phyloP scores from a whole-genome alignment of 805 yeast species.

The Candida chauliodis region DNA sequence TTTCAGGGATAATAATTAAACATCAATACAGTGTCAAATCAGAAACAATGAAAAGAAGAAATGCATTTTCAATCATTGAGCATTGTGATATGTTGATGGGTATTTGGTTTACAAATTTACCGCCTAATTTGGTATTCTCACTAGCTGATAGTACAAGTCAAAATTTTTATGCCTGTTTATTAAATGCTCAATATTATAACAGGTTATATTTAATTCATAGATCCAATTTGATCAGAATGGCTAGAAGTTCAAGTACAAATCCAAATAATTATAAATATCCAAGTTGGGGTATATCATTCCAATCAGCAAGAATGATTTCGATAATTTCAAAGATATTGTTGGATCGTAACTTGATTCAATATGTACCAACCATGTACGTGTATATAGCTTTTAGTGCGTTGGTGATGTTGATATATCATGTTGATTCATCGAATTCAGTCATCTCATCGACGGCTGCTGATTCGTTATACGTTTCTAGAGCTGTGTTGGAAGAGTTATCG shows the following conservation, averaged over 20 bases:
- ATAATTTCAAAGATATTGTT: slow-evolving; percentile 55
- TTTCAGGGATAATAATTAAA: slow-evolving; percentile 63
- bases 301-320: slow-evolving; percentile 74
- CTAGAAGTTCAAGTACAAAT: slow-evolving; percentile 34
- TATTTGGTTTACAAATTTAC: slow-evolving; percentile 67
- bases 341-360: slow-evolving; percentile 45
- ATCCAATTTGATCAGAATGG: slow-evolving; percentile 57
- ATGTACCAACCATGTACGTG: slow-evolving; percentile 57
- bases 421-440: slow-evolving; percentile 40
- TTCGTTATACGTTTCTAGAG: slow-evolving; percentile 34
- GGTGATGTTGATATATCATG: slow-evolving; percentile 69
- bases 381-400: slow-evolving; percentile 62
- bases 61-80: slow-evolving; percentile 46
- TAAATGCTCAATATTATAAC: slow-evolving; percentile 70
- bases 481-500: slow-evolving; percentile 35
- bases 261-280: slow-evolving; percentile 52
- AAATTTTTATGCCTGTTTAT: slow-evolving; percentile 52
- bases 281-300: slow-evolving; percentile 79
- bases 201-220: slow-evolving; percentile 69
- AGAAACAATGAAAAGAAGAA: slow-evolving; percentile 46
- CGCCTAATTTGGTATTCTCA: slow-evolving; percentile 59
- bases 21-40: slow-evolving; percentile 72
- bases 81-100: slow-evolving; percentile 77
- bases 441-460: slow-evolving; percentile 43
- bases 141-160: slow-evolving; percentile 52